A percentile compares a stretch with the other conserved stretches of the same genome.
These are phyloP conservation scores for Trametes cingulata DNA, from an alignment of 768 basidiomycete genomes.

Conservation along the genomic window DNA sequence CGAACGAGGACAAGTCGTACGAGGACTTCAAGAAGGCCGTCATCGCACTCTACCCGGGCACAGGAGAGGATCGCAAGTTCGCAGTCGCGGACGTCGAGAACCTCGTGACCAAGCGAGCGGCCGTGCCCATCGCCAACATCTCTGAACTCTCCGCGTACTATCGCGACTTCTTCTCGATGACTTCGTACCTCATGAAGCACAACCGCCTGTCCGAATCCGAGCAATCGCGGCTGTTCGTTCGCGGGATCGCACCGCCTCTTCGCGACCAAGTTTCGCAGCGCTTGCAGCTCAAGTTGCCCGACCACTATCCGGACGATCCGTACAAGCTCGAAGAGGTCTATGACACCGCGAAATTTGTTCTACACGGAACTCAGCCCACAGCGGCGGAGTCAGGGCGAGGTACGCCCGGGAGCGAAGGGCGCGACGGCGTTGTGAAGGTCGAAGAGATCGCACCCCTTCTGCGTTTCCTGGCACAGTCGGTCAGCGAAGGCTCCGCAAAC, in stretches of 20 bases:
- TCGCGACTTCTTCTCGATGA: slow-evolving; percentile 25
- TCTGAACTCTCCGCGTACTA: slow-evolving; percentile 21
- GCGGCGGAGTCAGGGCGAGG: too few species aligned
- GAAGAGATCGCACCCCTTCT: neutral
- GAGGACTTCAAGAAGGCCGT: slow-evolving; percentile 27
- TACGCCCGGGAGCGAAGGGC: too few species aligned
- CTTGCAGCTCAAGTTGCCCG: slow-evolving; percentile 28
- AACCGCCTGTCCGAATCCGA: slow-evolving; percentile 23
- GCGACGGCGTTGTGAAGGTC: neutral
- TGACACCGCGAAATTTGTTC: slow-evolving; percentile 24
- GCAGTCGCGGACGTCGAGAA: slow-evolving; percentile 28
- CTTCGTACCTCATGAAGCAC: slow-evolving; percentile 25
- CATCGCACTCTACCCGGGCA: slow-evolving; percentile 27
- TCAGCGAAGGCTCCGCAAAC: neutral
- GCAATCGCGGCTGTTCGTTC: slow-evolving; percentile 24
- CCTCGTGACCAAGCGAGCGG: slow-evolving; percentile 23
- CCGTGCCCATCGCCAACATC: slow-evolving; percentile 1
- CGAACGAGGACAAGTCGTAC: slow-evolving; percentile 14
- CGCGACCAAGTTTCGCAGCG: slow-evolving; percentile 8
- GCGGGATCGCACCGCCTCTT: slow-evolving; percentile 14
- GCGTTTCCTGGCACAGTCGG: neutral
- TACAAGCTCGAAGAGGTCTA: slow-evolving; percentile 25
- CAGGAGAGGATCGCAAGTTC: slow-evolving; percentile 19
- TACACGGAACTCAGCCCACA: slow-evolving; percentile 7
- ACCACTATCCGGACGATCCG: slow-evolving; percentile 31